Conservation (phyloP, 2,329 filamentous ascomycete genomes). For the Colletotrichum filicis region DNA sequence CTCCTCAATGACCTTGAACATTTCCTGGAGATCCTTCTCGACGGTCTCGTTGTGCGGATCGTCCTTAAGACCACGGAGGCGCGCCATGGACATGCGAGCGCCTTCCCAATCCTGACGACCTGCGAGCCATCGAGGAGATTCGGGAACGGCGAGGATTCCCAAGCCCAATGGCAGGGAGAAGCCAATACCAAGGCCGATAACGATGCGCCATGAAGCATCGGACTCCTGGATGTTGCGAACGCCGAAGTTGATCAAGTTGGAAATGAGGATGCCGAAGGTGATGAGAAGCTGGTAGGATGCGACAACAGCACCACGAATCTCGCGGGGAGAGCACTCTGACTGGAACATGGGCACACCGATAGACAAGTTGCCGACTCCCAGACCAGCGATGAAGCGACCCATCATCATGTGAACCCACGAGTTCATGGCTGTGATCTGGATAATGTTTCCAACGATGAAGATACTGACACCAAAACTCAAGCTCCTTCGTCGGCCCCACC, state of each 20-base stretch:
- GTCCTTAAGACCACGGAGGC: constrained; percentile 62
- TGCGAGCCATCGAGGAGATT: constrained; percentile 68
- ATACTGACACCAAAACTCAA: constrained; percentile 64
- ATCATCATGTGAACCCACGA: constrained; percentile 75
- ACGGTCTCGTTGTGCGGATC: constrained; percentile 56
- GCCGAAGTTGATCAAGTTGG: constrained; percentile 66
- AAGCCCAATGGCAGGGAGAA: constrained; percentile 63
- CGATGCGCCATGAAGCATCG: constrained; percentile 68
- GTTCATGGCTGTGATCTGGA: constrained; percentile 69
- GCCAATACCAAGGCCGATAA: constrained; percentile 66
- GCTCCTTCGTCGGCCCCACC: constrained; percentile 66
- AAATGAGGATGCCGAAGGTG: constrained; percentile 73
- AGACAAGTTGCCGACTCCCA: constrained; percentile 75
- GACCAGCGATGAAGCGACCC: constrained; percentile 73
- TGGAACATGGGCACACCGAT: constrained; percentile 76
- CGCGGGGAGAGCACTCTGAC: constrained; percentile 69
- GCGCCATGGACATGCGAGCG: constrained; percentile 61
- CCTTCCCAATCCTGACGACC: constrained; percentile 57
- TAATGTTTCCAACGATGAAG: constrained; percentile 72
- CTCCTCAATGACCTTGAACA: constrained; percentile 58
- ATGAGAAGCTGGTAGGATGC: constrained; percentile 80
- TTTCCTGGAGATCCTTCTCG: constrained; percentile 64
- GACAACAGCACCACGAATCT: constrained; percentile 74
- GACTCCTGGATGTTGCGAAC: constrained; percentile 54
- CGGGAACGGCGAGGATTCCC: constrained; percentile 65